Percentiles rank a stretch among this genome's conserved stretches.
phyloP scores from a whole-genome alignment of 345 rosid genomes.

The Eucalyptus sp. region DNA sequence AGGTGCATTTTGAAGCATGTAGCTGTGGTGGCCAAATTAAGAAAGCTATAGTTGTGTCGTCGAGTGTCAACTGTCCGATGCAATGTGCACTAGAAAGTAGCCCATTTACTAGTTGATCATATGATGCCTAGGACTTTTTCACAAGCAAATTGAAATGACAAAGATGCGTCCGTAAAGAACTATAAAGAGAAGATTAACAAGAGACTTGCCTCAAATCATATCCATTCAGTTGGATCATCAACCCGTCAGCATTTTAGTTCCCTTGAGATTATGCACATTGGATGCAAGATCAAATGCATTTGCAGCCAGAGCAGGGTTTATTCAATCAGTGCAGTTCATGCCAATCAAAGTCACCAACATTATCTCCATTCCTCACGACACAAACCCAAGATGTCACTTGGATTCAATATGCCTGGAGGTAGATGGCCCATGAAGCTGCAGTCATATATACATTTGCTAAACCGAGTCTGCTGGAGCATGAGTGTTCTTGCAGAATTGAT shows the following conservation, averaged over 20 bases:
- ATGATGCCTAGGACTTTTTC: background rate
- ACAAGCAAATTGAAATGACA: background rate
- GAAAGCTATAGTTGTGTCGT: background rate
- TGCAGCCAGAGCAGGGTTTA: background rate
- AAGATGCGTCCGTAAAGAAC: background rate
- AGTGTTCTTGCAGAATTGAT: too few species aligned
- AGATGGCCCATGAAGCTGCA: background rate
- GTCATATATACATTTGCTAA: background rate
- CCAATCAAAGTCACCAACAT: background rate
- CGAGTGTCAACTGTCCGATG: background rate
- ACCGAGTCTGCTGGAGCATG: background rate
- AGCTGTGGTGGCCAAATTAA: background rate
- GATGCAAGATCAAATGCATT: background rate
- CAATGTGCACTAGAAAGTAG: background rate
- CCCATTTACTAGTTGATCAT: background rate
- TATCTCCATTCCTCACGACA: background rate
- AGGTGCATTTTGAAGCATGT: background rate
- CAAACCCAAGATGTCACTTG: background rate
- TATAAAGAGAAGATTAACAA: background rate
- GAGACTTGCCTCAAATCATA: background rate
- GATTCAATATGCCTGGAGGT: background rate
- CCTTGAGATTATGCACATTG: background rate
- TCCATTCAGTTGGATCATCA: background rate
- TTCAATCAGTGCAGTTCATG: background rate
- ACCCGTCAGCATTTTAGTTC: background rate